phyloP scores from a whole-genome alignment of 225 moss, liverwort and hornwort species.

The Polytrichum formosum region DNA sequence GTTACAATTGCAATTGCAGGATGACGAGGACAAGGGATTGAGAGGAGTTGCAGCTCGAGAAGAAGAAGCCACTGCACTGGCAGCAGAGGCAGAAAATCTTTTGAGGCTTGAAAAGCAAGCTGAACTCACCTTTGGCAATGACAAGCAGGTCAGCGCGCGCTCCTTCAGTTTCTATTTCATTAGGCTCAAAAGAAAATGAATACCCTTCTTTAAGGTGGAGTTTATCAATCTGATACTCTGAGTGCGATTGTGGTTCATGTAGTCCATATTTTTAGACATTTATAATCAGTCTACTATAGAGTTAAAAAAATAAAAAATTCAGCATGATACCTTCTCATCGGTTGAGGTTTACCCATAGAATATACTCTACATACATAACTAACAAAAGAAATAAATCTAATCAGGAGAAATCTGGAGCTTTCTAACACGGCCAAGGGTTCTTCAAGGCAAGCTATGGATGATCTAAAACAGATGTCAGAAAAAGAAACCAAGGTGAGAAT shows the following conservation, averaged over 20 bases:
- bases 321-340: neutral
- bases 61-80: constrained; percentile 20
- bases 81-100: constrained; percentile 16
- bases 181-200: neutral
- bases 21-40: constrained; percentile 10
- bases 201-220: no score
- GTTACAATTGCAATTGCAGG: constrained; percentile 9
- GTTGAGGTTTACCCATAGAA: no score
- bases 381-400: no score
- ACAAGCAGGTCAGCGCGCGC: constrained; percentile 12
- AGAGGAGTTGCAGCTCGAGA: constrained; percentile 13
- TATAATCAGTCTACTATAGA: no score
- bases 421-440: no score
- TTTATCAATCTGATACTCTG: neutral
- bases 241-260: neutral
- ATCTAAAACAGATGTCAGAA: no score
- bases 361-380: neutral
- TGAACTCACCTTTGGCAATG: constrained; percentile 1
- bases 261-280: no score
- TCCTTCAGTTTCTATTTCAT: neutral
- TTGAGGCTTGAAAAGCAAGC: constrained; percentile 9
- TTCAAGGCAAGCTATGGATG: no score
- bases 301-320: no score
- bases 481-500: no score
- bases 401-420: no score